Base-by-base conservation (phyloP, 2,329 filamentous ascomycete genomes). In the Colletotrichum sojae region DNA sequence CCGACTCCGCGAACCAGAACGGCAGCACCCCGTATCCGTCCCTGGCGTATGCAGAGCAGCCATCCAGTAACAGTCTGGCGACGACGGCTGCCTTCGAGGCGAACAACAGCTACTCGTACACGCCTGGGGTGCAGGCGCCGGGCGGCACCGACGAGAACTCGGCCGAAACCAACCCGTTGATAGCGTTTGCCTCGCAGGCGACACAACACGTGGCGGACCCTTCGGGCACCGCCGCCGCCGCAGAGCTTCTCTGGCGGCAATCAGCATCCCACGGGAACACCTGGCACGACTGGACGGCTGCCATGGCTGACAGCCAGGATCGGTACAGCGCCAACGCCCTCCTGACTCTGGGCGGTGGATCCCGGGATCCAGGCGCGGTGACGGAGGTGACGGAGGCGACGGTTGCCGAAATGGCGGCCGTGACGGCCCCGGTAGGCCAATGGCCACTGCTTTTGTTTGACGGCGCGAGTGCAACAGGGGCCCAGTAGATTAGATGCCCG, bases 231-330 rank as follows among this genome's bases (percentile, higher is more conserved):
- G 73, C 76, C 36, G 69, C 74, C 6, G 52, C 72, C 0, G 60
- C 76, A 5, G 77, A 78, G n/a, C 75, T 76, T 68, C 75, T 80
- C 71, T 82, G 76, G 79, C 76, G 76, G 43, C 73, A 75, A 13
- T 48, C 45, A 4, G 56, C 67, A 4, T 70, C 71, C 12, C 75
- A 78, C 4, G 80, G 79, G 8, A 87, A 84, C 69, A 80, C 84
- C 0, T 89, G 86, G 86, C 82, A 86, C 16, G 84, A 88, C 76
- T 89, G 86, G 86, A 84, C 85, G 9, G 80, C 82, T 0, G 84
- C 85, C 61, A 83, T 88, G 31, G 81, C 83, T 40, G 83, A 86
- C 71, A 83, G 77, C 40, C 83, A 85, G 66, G 84, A 86, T 52
- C 80, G 83, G 25, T 87, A 84, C 75, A 84, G 83, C 68, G 85